A percentile compares a stretch with the other conserved stretches of the same genome.
These are phyloP conservation scores for Dichomitus squalens DNA, from an alignment of 1,284 basidiomycete genomes.

Conservation along the genomic window DNA sequence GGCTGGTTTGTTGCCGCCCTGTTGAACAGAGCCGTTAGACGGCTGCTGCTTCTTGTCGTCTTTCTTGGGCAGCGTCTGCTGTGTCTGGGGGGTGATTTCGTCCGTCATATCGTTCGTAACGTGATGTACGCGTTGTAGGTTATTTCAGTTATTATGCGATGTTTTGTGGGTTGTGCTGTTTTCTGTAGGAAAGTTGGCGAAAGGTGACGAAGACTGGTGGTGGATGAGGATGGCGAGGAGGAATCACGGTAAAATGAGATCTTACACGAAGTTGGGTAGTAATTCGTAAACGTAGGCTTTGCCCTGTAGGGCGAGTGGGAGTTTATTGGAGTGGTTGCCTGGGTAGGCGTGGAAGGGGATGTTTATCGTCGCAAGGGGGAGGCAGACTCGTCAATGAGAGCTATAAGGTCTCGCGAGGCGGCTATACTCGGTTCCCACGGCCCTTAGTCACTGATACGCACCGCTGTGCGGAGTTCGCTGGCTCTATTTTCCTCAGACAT, in stretches of 20 bases:
- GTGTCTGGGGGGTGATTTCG: conserved; percentile 63
- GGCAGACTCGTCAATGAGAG: conserved; percentile 21
- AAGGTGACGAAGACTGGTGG: conserved; percentile 30
- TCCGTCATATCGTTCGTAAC: conserved; percentile 86
- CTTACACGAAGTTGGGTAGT: conserved; percentile 53
- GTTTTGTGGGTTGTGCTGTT: conserved; percentile 57
- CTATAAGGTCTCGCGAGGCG: conserved; percentile 30
- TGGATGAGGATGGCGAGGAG: conserved; percentile 17
- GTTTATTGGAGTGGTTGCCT: conserved; percentile 61
- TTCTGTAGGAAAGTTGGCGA: conserved; percentile 29
- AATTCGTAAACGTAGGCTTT: conserved; percentile 60
- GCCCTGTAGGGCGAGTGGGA: conserved; percentile 87
- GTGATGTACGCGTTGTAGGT: conserved; percentile 42
- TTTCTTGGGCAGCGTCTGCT: conserved; percentile 40
- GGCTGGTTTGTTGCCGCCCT: conserved; percentile 45
- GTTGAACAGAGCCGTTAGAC: conserved; percentile 26
- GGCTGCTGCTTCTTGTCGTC: conserved; percentile 66
- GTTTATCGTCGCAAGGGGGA: conserved; percentile 46
- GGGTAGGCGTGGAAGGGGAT: conserved; percentile 54
- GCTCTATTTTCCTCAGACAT: conserved; percentile 5
- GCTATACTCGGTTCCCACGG: conserved; percentile 30
- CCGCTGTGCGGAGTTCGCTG: conserved; percentile 12
- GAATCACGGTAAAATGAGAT: conserved; percentile 17
- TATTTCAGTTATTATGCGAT: conserved; percentile 44
- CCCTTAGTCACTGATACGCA: conserved; percentile 26